Evolutionary conservation across 805 yeast genomes (phyloP).

Genomic region (Osmozyma mogii): DNA sequence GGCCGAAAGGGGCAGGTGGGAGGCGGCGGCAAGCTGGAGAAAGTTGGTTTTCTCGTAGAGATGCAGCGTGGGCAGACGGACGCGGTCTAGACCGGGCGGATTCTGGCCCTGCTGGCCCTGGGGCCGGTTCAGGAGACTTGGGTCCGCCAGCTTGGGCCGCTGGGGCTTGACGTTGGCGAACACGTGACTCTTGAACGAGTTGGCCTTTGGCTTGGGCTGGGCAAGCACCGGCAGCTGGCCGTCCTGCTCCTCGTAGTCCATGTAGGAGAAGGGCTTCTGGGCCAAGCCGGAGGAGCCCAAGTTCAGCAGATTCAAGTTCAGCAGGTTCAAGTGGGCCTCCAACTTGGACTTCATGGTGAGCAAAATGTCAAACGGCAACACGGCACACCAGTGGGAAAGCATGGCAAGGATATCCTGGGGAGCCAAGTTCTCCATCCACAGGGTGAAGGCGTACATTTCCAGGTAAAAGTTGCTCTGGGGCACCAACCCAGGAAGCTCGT

Average conservation of each 20-base stretch:
- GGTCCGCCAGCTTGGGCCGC: conserved; percentile 17
- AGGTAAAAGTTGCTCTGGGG: conserved; percentile 19
- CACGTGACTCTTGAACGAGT: conserved; percentile 9
- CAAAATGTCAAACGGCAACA: conserved; percentile 44
- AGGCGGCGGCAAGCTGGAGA: conserved; percentile 26
- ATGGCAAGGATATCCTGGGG: conserved; percentile 46
- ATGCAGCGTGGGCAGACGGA: conserved; percentile 34
- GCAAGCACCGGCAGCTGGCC: no score
- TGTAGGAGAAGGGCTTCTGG: no score
- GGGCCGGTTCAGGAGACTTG: conserved; percentile 9
- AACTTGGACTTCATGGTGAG: conserved; percentile 38
- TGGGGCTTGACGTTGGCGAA: conserved; percentile 12
- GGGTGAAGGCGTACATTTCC: conserved; percentile 43
- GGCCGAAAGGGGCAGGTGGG: conserved; percentile 2
- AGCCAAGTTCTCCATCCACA: conserved; percentile 23
- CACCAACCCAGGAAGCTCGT: no score
- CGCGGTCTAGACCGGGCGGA: conserved; percentile 19
- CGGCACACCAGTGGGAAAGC: conserved; percentile 45
- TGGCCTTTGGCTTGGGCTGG: conserved; percentile 12
- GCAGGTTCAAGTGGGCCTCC: conserved; percentile 3
- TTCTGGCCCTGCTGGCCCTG: conserved; percentile 13
- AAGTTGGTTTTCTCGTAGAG: conserved; percentile 38
- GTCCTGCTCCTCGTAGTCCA: no score
- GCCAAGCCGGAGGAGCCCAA: conserved; percentile 1
- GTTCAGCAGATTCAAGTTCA: conserved; percentile 2